phyloP scores from a whole-genome alignment of 768 basidiomycete species.

The Boletus insuetus region DNA sequence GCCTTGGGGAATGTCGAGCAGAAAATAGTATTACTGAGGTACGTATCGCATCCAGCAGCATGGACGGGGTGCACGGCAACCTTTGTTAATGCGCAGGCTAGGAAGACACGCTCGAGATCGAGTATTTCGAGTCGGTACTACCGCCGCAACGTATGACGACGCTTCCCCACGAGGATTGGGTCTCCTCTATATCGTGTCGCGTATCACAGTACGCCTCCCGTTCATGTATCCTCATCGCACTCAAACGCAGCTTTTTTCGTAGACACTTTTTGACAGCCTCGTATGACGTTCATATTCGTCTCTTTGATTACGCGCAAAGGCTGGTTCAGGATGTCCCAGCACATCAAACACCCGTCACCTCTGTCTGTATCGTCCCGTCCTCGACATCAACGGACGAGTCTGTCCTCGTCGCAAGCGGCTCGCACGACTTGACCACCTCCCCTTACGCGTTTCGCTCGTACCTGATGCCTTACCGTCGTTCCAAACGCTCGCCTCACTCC shows the following conservation, averaged over 20 bases:
- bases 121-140: conserved; percentile 87
- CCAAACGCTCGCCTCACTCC: conserved; percentile 55
- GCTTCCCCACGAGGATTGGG: conserved; percentile 91
- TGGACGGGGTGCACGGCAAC: background rate
- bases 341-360: conserved; percentile 69
- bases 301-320: conserved; percentile 70
- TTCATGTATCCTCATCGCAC: background rate
- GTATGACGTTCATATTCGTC: conserved; percentile 75
- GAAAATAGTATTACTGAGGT: conserved; percentile 74
- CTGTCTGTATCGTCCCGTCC: conserved; percentile 52
- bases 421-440: conserved; percentile 78
- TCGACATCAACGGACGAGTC: conserved; percentile 26
- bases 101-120: conserved; percentile 91
- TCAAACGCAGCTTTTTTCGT: background rate
- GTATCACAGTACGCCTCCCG: conserved; percentile 14
- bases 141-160: conserved; percentile 81
- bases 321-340: conserved; percentile 45
- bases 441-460: conserved; percentile 35
- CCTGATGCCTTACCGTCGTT: conserved; percentile 3
- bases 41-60: background rate
- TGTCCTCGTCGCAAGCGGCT: conserved; percentile 59
- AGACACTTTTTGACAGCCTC: conserved; percentile 77
- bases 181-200: conserved; percentile 37
- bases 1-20: conserved; percentile 70
- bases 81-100: conserved; percentile 28